Evolutionary conservation across 352 stramenopile species (phyloP), one percentile per base, ranked within the genome.

Genomic region (Globisporangium echinulatum): DNA sequence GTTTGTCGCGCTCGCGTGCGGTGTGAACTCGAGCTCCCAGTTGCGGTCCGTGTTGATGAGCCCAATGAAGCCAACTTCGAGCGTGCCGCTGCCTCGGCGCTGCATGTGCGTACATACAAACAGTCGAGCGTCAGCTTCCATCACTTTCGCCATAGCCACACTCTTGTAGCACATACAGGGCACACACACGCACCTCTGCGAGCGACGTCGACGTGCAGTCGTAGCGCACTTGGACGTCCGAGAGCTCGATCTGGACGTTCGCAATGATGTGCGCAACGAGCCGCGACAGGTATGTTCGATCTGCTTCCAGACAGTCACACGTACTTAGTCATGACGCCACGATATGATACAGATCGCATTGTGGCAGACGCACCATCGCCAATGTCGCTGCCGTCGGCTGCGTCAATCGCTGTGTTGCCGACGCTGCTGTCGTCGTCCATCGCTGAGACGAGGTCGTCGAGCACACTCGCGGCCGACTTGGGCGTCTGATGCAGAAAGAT

Each of bases 191-290:
- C 19, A 95, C 85, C 79, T 81, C 74, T n/a, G 79, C 72, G 36
- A 77, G 62, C 9, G 80, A 87, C 58, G 77, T 82, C 14, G 69
- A 59, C 25, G 75, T 70, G 64, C 86, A 95, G 62, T 95, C 84
- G 56, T 94, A 95, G 47, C 83, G 84, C 40, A 95, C 63, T 68
- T 92, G 74, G 38, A 95, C 80, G 58, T 93, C 81, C 43, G 72
- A 73, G 25, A 93, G 64, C 56, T 95, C 86, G 38, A 95, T 89
- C 60, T 95, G 84, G 10, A 95, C 81, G 63, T 95, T 95, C 49
- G 79, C 71, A 58, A 95, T 88, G 58, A 95, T 92, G 58, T 92
- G 83, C 11, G 82, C 79, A 33, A 95, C 82, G 52, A 95, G 52
- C 54, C 79, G 73, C 38, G 84, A 93, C 11, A 95, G 62, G 66